A percentile compares a stretch with the other conserved stretches of the same genome.
phyloP scores from a whole-genome alignment of 345 rosid genomes.

The Hibiscus tridactylites region DNA sequence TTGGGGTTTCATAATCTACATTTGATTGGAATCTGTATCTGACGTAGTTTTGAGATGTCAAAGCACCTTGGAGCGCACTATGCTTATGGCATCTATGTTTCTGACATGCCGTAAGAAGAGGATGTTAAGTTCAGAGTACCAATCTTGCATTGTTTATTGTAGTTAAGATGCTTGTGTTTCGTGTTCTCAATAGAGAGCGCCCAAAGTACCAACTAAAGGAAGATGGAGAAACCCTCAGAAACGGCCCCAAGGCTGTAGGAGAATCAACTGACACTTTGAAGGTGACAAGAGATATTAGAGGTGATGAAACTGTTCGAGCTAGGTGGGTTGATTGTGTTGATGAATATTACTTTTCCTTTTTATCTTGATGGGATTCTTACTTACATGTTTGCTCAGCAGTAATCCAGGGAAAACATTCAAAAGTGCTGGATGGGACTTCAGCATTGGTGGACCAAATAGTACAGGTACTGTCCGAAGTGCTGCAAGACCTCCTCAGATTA shows the following conservation, averaged over 20 bases:
- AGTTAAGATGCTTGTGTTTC: conserved; percentile 1
- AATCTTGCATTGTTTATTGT: conserved; percentile 12
- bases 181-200: conserved; percentile 65
- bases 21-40: neutral
- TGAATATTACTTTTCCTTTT: conserved; percentile 7
- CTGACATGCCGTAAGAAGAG: neutral
- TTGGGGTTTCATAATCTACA: neutral
- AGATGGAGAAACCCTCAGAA: conserved; percentile 42
- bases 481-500: conserved; percentile 69
- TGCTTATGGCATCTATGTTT: conserved; percentile 7
- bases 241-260: conserved; percentile 34
- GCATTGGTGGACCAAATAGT: conserved; percentile 70
- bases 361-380: conserved; percentile 13
- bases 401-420: conserved; percentile 51
- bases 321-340: conserved; percentile 45
- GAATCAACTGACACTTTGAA: conserved; percentile 71
- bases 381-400: conserved; percentile 29
- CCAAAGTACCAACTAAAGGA: conserved; percentile 74
- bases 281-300: conserved; percentile 55
- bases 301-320: conserved; percentile 57
- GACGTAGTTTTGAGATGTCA: neutral
- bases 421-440: conserved; percentile 97
- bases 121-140: neutral
- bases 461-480: conserved; percentile 63
- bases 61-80: conserved; percentile 1